Percentiles rank a stretch among this genome's conserved stretches.
Conservation (phyloP, 192 early-diverging fungal genomes). For the Coemansia sp. region DNA sequence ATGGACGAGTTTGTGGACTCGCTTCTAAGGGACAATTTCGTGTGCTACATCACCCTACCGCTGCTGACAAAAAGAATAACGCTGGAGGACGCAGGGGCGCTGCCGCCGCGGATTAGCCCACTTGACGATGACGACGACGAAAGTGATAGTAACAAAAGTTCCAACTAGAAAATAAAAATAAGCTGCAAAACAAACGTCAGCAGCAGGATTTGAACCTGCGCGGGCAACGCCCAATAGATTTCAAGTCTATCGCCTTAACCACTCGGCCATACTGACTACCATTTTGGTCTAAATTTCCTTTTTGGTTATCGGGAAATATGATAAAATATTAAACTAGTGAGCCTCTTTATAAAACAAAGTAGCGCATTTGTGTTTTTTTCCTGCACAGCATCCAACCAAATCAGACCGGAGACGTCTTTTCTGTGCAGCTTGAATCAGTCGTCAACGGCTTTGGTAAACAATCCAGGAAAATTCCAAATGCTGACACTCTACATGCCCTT, state of each 20-base stretch:
- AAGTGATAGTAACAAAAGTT: constrained; percentile 5
- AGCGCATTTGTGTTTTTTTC: too few relatives aligned
- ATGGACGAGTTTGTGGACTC: constrained; percentile 94
- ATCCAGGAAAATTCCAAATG: too few relatives aligned
- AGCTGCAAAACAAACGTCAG: constrained; percentile 7
- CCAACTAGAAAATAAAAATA: background rate
- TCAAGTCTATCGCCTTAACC: constrained; percentile 37
- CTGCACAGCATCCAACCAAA: too few relatives aligned
- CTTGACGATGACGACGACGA: constrained; percentile 60
- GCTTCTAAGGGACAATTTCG: constrained; percentile 72
- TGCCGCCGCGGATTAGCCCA: constrained; percentile 77
- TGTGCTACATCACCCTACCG: constrained; percentile 90
- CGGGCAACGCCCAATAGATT: constrained; percentile 42
- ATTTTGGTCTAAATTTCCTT: too few relatives aligned
- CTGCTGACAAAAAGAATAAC: constrained; percentile 73
- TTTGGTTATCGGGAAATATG: too few relatives aligned
- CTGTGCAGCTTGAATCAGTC: too few relatives aligned
- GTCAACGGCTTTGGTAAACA: too few relatives aligned
- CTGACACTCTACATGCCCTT: too few relatives aligned
- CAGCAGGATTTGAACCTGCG: constrained; percentile 49
- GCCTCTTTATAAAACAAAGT: too few relatives aligned
- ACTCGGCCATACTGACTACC: constrained; percentile 35
- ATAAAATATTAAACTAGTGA: too few relatives aligned
- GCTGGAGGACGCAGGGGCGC: constrained; percentile 81
- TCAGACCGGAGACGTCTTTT: too few relatives aligned